A percentile compares a stretch with the other conserved stretches of the same genome.
These are phyloP conservation scores for Pichia nanzhaoensis DNA, from an alignment of 805 yeast genomes.

Conservation along the genomic window DNA sequence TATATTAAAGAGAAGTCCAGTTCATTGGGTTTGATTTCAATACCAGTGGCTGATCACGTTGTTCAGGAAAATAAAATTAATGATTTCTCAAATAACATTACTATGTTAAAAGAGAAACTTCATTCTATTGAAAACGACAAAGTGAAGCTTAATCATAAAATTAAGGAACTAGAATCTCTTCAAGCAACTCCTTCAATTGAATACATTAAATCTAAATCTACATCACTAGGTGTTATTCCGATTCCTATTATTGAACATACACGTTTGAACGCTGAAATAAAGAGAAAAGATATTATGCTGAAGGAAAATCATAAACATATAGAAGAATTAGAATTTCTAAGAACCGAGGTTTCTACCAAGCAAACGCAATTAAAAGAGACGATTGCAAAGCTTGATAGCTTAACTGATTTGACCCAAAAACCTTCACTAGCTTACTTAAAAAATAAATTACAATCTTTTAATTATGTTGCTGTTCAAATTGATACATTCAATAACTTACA, in stretches of 20 bases:
- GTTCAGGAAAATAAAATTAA: slow-evolving; percentile 9
- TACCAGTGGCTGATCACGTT: slow-evolving; percentile 16
- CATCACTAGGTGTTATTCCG: slow-evolving; percentile 15
- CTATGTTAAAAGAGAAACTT: slow-evolving; percentile 3
- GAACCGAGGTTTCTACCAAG: slow-evolving; percentile 8
- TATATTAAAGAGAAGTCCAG: slow-evolving; percentile 19
- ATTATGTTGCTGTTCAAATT: background rate
- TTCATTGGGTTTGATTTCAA: slow-evolving; percentile 16
- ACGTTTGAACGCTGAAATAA: slow-evolving; percentile 6
- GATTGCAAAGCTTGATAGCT: background rate
- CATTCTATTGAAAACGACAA: slow-evolving; percentile 6
- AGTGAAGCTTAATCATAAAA: slow-evolving; percentile 4
- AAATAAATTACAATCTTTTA: background rate
- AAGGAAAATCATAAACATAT: slow-evolving; percentile 1
- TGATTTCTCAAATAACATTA: background rate
- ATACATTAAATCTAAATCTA: slow-evolving; percentile 20
- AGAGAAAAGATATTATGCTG: slow-evolving; percentile 7
- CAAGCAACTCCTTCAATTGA: slow-evolving; percentile 22
- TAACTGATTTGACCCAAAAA: background rate
- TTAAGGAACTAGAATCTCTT: slow-evolving; percentile 2
- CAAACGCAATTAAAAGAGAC: background rate
- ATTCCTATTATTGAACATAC: slow-evolving; percentile 17
- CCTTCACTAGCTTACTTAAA: background rate
- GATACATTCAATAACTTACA: background rate
- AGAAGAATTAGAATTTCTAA: slow-evolving; percentile 12